These are phyloP conservation scores for Tilletia setariae DNA, from an alignment of 1,284 basidiomycete species.

Conservation along the genomic window DNA sequence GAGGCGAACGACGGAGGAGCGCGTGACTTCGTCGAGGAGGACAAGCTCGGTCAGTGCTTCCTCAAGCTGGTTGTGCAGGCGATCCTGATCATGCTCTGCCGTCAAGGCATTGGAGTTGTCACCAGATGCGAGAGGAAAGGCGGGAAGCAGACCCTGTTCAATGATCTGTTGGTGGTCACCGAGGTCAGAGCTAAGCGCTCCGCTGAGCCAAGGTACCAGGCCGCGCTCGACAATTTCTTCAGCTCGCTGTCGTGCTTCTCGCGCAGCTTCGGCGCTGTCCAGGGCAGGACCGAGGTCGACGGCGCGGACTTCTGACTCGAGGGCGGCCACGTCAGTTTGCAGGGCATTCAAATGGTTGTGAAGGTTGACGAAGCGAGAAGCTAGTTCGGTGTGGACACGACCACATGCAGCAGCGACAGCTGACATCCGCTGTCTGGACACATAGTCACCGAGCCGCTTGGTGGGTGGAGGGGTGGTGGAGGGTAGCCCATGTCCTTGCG, in stretches of 20 bases:
- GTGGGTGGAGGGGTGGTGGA: constrained; percentile 18
- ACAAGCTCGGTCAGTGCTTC: constrained; percentile 35
- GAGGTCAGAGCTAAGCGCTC: background rate
- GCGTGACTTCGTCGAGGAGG: constrained; percentile 36
- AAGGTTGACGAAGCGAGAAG: constrained; percentile 14
- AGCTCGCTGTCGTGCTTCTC: constrained; percentile 3
- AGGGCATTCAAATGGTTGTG: constrained; percentile 6
- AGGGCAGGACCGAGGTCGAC: background rate
- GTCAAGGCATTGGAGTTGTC: background rate
- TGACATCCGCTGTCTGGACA: constrained; percentile 38
- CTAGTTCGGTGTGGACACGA: constrained; percentile 7
- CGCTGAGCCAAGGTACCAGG: background rate
- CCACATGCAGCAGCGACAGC: constrained; percentile 40
- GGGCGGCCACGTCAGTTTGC: background rate
- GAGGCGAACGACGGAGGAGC: constrained; percentile 38
- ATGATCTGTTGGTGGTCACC: background rate
- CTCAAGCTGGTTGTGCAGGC: constrained; percentile 25
- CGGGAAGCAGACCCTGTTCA: background rate
- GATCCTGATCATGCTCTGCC: constrained; percentile 6
- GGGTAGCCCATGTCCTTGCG: constrained; percentile 16
- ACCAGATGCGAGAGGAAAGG: background rate
- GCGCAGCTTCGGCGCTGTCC: background rate
- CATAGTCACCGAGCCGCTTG: constrained; percentile 41
- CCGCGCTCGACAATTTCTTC: background rate
- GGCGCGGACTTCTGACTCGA: constrained; percentile 4